Percentiles rank a stretch among this genome's conserved stretches.
phyloP scores from a whole-genome alignment of 2,329 filamentous ascomycete species.

The Pseudogymnoascus sp. region DNA sequence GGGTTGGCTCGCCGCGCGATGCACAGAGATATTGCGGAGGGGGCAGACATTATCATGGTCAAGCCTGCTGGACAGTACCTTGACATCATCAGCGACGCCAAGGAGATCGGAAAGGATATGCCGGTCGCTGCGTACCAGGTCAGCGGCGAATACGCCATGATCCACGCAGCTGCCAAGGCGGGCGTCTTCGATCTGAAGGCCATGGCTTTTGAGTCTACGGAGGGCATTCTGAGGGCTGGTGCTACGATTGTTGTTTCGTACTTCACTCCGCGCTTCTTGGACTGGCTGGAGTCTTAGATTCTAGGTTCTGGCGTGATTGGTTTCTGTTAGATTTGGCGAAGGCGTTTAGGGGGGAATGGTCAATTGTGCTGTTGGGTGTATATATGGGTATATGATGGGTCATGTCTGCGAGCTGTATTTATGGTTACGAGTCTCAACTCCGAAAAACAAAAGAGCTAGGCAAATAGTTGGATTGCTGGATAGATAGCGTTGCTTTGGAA shows the following conservation, averaged over 20 bases:
- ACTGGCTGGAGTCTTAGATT: slow-evolving; percentile 50
- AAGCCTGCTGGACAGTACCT: slow-evolving; percentile 94
- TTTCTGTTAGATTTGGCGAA: not conserved
- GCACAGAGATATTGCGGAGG: slow-evolving; percentile 79
- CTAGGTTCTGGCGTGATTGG: not conserved
- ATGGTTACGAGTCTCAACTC: slow-evolving; percentile 7
- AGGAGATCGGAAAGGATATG: slow-evolving; percentile 84
- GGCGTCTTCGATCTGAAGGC: slow-evolving; percentile 91
- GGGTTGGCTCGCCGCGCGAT: slow-evolving; percentile 89
- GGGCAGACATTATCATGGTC: slow-evolving; percentile 98
- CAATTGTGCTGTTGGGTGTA: not conserved
- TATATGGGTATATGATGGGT: slow-evolving; percentile 1
- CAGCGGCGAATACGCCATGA: slow-evolving; percentile 95
- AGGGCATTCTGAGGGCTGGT: slow-evolving; percentile 86
- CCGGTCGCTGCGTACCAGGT: slow-evolving; percentile 96
- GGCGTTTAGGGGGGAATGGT: not conserved
- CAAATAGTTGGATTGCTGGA: not conserved
- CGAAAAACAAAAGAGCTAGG: not conserved
- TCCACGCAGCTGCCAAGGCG: slow-evolving; percentile 88
- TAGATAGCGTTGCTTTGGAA: slow-evolving; percentile 1
- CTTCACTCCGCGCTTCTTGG: slow-evolving; percentile 75
- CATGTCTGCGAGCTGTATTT: not conserved
- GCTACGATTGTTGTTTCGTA: slow-evolving; percentile 92
- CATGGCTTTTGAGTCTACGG: slow-evolving; percentile 91
- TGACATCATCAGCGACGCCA: slow-evolving; percentile 95